Base-by-base conservation (phyloP, 2,329 filamentous ascomycete genomes). In the Aspergillus sp. region DNA sequence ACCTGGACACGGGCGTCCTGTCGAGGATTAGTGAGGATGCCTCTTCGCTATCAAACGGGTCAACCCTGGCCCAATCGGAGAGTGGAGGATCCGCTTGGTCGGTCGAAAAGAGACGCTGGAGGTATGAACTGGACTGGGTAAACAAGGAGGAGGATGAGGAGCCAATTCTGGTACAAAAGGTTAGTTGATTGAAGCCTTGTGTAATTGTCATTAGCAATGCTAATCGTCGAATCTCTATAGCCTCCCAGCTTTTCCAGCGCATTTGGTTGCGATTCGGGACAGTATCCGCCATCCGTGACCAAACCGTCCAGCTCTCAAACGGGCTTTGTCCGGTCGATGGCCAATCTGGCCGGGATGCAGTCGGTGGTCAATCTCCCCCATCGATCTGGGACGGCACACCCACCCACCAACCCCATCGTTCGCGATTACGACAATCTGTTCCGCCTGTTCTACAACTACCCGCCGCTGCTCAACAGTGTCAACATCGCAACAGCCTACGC, bases 401-500 rank as follows among this genome's bases (percentile, higher is more conserved):
- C 91, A 57, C 81, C 81, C 17, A 78, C 81, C 47, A 83, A 91
- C 69, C 91, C 96, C 65, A 84, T 92, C 21, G 83, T 97, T 50
- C 91, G 91, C 68, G 91, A 97, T 79, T 97, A 98, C 76, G 92
- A 97, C 74, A 97, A 97, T 74, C 84, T 98, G 21, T 96, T 98
- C 75, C 91, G 93, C 69, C 90, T 95, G 63, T 97, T 97, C 81
- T 98, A 98, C 82, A 97, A 97, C 76, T 91, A 96, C 74, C 81
- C 92, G 0, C 94, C 94, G 0, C 73, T 87, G 0, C 84, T 98
- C 32, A 93, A 97, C 76, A 85, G 86, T 25, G 84, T 95, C 74
- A 96, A 95, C 74, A 96, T 98, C 65, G 92, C 92, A 57, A 90
- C 92, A 63, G 92, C 93, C 23, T 97, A 97, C 72, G 89, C 95